Percentiles rank a stretch among this genome's conserved stretches.
These are phyloP conservation scores for Linnemannia zychae DNA, from an alignment of 192 early-diverging fungal species.

Conservation along the genomic window DNA sequence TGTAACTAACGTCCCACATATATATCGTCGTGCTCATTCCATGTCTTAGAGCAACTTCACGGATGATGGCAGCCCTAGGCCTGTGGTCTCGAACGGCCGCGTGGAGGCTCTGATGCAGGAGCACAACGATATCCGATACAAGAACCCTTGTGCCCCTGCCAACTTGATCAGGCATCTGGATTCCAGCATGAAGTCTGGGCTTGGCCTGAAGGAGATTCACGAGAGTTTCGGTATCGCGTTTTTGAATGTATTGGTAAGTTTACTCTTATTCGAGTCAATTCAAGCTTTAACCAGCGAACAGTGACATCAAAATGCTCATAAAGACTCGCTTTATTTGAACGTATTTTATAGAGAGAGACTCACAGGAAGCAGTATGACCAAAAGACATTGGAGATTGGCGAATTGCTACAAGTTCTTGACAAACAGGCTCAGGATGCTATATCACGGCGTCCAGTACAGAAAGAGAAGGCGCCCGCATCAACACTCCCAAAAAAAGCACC, in stretches of 20 bases:
- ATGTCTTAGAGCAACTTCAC: conserved; percentile 55
- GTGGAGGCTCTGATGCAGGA: conserved; percentile 32
- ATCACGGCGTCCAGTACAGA: neutral
- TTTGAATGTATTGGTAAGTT: conserved; percentile 65
- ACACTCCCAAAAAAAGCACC: conserved; percentile 26
- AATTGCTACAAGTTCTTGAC: conserved; percentile 60
- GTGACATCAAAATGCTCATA: neutral
- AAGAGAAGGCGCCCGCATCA: conserved; percentile 5
- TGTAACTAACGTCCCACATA: neutral
- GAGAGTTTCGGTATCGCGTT: conserved; percentile 70
- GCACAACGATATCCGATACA: conserved; percentile 19
- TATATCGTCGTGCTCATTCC: neutral
- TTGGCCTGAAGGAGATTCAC: conserved; percentile 68
- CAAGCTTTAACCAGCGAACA: neutral
- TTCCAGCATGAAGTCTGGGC: conserved; percentile 65
- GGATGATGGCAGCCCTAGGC: conserved; percentile 35
- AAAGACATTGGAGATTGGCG: conserved; percentile 64
- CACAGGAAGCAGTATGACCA: conserved; percentile 67
- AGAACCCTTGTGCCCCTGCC: conserved; percentile 48
- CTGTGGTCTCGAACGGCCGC: neutral
- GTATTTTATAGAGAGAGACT: conserved; percentile 60
- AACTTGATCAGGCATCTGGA: conserved; percentile 69
- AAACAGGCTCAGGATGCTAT: neutral
- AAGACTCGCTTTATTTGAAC: neutral
- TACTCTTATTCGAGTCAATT: neutral